These are phyloP conservation scores for Nemania diffusa DNA, from an alignment of 2,329 filamentous ascomycete species.

Conservation along the genomic window DNA sequence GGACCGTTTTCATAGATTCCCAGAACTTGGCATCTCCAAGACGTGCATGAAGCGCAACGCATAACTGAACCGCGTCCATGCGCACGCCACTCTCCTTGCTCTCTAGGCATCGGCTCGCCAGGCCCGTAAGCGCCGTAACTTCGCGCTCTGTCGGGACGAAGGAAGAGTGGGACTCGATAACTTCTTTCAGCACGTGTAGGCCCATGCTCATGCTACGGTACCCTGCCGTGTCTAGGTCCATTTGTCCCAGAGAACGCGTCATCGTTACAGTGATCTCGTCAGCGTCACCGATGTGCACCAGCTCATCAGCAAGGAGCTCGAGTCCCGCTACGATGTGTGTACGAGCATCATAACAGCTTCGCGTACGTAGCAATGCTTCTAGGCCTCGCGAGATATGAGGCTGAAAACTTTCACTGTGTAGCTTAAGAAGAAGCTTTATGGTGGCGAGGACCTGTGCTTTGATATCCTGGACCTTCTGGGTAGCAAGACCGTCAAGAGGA, in stretches of 20 bases:
- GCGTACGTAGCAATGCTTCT: constrained; percentile 72
- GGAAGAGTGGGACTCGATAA: constrained; percentile 61
- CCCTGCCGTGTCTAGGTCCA: constrained; percentile 57
- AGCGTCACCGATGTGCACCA: constrained; percentile 72
- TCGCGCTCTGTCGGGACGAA: constrained; percentile 64
- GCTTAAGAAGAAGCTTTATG: constrained; percentile 76
- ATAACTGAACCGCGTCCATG: constrained; percentile 84
- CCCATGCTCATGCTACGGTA: constrained; percentile 70
- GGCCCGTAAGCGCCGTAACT: constrained; percentile 60
- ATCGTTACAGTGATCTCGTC: constrained; percentile 68
- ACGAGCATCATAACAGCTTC: constrained; percentile 73
- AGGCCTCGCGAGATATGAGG: constrained; percentile 75
- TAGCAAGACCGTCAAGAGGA: constrained; percentile 62
- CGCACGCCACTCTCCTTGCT: constrained; percentile 70
- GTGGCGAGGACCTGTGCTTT: constrained; percentile 80
- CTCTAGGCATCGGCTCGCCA: constrained; percentile 68
- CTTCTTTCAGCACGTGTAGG: constrained; percentile 68
- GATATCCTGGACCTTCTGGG: constrained; percentile 75
- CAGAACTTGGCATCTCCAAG: constrained; percentile 73
- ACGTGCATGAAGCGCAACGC: constrained; percentile 73
- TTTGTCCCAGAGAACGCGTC: constrained; percentile 58
- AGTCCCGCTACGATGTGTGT: constrained; percentile 79
- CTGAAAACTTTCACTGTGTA: constrained; percentile 72
- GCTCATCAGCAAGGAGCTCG: constrained; percentile 77
- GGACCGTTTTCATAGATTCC: constrained; percentile 70